Evolutionary conservation across 2,329 filamentous ascomycete genomes (phyloP), one percentile per base, ranked within the genome.

Genomic region (Neopestalotiopsis clavispora): DNA sequence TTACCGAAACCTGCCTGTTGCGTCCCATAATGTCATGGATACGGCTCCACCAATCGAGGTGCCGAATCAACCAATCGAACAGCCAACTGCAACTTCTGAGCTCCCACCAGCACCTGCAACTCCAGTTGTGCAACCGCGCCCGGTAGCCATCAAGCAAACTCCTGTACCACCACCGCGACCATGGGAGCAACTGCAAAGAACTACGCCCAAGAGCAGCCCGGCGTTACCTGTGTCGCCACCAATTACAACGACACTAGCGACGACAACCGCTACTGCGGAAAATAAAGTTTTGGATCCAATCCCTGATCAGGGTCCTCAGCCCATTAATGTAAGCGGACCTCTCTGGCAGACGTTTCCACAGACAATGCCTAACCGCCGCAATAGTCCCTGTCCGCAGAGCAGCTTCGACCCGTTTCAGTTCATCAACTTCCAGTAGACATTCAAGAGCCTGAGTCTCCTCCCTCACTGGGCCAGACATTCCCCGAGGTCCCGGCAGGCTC

Each of bases 281-380:
- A 70, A 42, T 67, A 38, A 28, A 61, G 28, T 32, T 59, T 67
- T 23, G 38, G 45, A 32, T 28, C n/a, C 61, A 42, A 62, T 72
- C 32, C 66, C 75, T 67, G 69, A 60, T 60, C 69, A 69, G 71
- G 75, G 72, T 69, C 68, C 70, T 67, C 72, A 75, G 70, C 71
- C 74, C 67, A 75, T 72, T 72, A 74, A 77, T 75, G 77, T 78
- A 78, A 79, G 76, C 75, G 75, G 75, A 76, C 71, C 75, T 73
- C 73, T 75, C 68, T 75, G 72, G 74, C 74, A 77, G 70, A 73
- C 69, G 69, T 68, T 71, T 67, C 72, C 72, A 72, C 71, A 75
- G 74, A 73, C 75, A 74, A 72, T 75, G 76, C 75, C 76, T 78
- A 78, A 78, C 76, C 77, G 71, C 76, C 77, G 71, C 76, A 74